Evolutionary conservation across 768 basidiomycete species (phyloP), one percentile per base, ranked within the genome.

Genomic region (Lentinula edodes): DNA sequence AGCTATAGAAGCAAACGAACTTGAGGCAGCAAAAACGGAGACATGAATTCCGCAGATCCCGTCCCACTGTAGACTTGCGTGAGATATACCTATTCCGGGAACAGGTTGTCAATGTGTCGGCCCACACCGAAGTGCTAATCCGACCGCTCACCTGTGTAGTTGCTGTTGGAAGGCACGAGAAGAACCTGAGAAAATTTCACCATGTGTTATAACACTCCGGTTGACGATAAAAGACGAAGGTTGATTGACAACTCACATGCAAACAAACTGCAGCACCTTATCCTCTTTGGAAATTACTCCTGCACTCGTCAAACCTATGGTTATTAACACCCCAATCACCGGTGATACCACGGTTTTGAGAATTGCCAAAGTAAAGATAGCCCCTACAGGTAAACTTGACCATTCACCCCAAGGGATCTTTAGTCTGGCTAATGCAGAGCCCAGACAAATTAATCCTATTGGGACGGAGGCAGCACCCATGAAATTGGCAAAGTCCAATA

Each of bases 11-110:
- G 15, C 18, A 15, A 39, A 55, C 58, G 18, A 51, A 60, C 59
- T 39, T 60, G 88, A 12, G 85, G 86, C 39, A 89, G 83, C 51
- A 89, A 74, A 67, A 88, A 88, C 5, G 82, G 76, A 1, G 85
- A 76, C 4, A 89, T 71, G 65, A 87, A 80, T 52, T 86, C 84
- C 5, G 86, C 84, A 34, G 74, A 78, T 32, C 89, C 88, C 1
- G 84, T 86, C 2, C 83, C 85, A 51, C 85, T 87, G 66, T 86
- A 83, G 8, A 86, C 80, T 66, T 89, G 86, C 1, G 86, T 88
- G 41, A 89, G 71, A 60, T 80, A 81, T 0, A 88, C 86, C 80
- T 88, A 64, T 39, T 55, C 23, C 41, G 34, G 32, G 45, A 55
- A 16, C 55, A 23, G 46, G 3, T 28, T 15, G 28, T 63, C 3